A percentile compares a stretch with the other conserved stretches of the same genome.
These are phyloP conservation scores for Echites panduratus DNA, from an alignment of 257 asterid species.

Conservation along the genomic window DNA sequence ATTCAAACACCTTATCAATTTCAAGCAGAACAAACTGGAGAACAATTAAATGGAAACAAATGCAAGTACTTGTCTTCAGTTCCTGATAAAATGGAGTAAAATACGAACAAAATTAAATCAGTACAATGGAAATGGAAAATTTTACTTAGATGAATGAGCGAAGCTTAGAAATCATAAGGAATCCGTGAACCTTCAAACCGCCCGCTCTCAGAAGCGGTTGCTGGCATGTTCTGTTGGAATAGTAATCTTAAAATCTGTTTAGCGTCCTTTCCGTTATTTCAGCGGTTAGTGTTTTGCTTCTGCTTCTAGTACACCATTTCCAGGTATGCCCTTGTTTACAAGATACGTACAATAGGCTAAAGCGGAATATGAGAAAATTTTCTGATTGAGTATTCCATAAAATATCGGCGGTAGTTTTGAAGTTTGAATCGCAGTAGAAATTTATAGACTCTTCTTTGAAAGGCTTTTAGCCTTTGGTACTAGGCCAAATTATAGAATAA, in stretches of 20 bases:
- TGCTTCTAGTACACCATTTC: background rate
- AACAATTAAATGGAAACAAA: background rate
- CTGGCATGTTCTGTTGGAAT: background rate
- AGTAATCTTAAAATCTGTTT: no score
- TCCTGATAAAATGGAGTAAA: background rate
- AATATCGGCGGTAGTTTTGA: no score
- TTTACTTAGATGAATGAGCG: background rate
- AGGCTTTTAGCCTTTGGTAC: no score
- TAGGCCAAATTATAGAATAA: no score
- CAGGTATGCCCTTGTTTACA: background rate
- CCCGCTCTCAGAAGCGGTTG: conserved; percentile 7
- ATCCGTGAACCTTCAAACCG: background rate
- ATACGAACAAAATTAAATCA: background rate
- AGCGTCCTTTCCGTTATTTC: background rate
- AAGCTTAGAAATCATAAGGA: conserved; percentile 2
- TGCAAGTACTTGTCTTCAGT: background rate
- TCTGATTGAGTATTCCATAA: no score
- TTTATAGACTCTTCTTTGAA: no score
- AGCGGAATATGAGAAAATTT: no score
- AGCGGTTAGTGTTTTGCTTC: background rate
- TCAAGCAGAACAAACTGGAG: background rate
- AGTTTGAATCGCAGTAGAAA: no score
- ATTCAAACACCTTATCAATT: background rate
- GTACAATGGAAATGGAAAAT: background rate
- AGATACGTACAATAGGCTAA: no score